A percentile compares a stretch with the other conserved stretches of the same genome.
These are phyloP conservation scores for Pseudocercospora crystallina DNA, from an alignment of 2,329 filamentous ascomycete species.

Conservation along the genomic window DNA sequence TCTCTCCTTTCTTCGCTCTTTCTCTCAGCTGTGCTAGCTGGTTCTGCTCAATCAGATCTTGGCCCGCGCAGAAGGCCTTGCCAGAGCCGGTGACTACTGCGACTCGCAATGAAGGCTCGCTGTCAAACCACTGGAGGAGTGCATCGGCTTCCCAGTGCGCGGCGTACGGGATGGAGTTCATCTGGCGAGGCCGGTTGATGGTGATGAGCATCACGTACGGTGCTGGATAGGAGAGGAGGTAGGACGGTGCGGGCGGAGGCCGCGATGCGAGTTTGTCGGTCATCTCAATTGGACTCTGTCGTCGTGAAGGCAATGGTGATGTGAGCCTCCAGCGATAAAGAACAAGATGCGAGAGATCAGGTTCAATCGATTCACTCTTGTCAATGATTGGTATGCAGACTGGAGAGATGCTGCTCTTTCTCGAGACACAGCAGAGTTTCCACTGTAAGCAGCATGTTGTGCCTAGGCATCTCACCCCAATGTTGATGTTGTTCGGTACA, in stretches of 20 bases:
- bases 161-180: slow-evolving; percentile 49
- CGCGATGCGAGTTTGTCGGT: slow-evolving; percentile 19
- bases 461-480: too few relatives aligned
- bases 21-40: slow-evolving; percentile 26
- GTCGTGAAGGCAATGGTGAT: not conserved
- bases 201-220: slow-evolving; percentile 53
- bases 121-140: slow-evolving; percentile 56
- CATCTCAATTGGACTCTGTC: slow-evolving; percentile 8
- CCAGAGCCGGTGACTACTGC: slow-evolving; percentile 53
- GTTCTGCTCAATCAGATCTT: slow-evolving; percentile 54
- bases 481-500: too few relatives aligned
- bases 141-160: slow-evolving; percentile 51
- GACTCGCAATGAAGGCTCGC: slow-evolving; percentile 30
- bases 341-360: not conserved
- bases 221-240: slow-evolving; percentile 46
- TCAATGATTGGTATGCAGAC: too few relatives aligned
- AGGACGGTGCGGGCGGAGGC: slow-evolving; percentile 26
- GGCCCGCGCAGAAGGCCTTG: slow-evolving; percentile 56
- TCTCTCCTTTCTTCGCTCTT: slow-evolving; percentile 23
- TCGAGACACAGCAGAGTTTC: too few relatives aligned
- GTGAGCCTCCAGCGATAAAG: not conserved
- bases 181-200: slow-evolving; percentile 51
- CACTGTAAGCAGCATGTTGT: too few relatives aligned
- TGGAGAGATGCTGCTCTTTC: too few relatives aligned
- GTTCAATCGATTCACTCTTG: too few relatives aligned